These are phyloP conservation scores for Kazachstania bromeliacearum DNA, from an alignment of 805 yeast species.

Conservation along the genomic window DNA sequence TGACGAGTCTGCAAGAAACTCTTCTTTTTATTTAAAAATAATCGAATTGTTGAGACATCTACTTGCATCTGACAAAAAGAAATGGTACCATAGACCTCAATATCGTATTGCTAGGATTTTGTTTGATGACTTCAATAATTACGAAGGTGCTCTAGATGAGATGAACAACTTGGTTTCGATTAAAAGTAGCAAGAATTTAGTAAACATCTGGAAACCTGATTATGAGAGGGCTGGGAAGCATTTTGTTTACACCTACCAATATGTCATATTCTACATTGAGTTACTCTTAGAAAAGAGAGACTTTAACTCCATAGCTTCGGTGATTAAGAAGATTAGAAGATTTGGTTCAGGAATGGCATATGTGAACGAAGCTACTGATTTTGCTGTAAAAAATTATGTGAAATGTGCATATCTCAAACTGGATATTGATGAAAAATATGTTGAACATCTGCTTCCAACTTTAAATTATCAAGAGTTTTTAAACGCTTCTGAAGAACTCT, in stretches of 20 bases:
- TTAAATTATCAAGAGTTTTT: constrained; percentile 21
- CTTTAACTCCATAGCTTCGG: constrained; percentile 44
- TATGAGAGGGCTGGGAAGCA: constrained; percentile 88
- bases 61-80: constrained; percentile 57
- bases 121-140: constrained; percentile 44
- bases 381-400: constrained; percentile 18
- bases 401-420: constrained; percentile 13
- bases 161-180: constrained; percentile 55
- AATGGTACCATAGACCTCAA: constrained; percentile 86
- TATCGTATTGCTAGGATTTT: constrained; percentile 59
- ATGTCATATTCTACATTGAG: constrained; percentile 53
- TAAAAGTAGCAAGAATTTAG: constrained; percentile 59
- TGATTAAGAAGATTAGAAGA: constrained; percentile 68
- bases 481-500: constrained; percentile 14
- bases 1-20: constrained; percentile 10
- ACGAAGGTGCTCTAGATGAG: constrained; percentile 49
- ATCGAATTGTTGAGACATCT: constrained; percentile 41
- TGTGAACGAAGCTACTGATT: constrained; percentile 23
- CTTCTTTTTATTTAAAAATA: constrained; percentile 31
- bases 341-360: constrained; percentile 66
- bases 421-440: constrained; percentile 19
- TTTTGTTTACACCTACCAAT: constrained; percentile 65
- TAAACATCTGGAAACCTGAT: constrained; percentile 91
- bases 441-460: constrained; percentile 21
- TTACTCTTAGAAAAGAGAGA: constrained; percentile 47